Evolutionary conservation across 306 rosid species (phyloP), one percentile per base, ranked within the genome.

Genomic region (Trifolium subterraneum): DNA sequence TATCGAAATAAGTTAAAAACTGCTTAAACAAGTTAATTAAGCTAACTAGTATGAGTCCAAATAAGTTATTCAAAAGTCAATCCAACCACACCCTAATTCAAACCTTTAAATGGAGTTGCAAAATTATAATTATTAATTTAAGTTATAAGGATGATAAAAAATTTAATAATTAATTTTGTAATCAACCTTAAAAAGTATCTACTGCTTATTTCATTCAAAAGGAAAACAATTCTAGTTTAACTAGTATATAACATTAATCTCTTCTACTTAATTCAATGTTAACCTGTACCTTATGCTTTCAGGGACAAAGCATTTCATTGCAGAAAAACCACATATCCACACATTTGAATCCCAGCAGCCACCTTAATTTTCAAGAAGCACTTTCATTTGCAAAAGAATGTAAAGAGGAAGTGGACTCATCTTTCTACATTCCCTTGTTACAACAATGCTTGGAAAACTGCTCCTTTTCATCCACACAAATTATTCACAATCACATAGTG

Each of bases 401-500:
- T 29, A 66, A 71, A 20, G 51, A 51, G 71, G 38, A 51, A 61
- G 54, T 81, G 63, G 86, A 87, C 9, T 78, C 88, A 18, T 81
- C 88, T 60, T 69, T 72, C 73, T 93, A 89, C 59, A 59, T 56
- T 64, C 85, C 89, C 50, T 72, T 93, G 39, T 82, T 91, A 86
- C 89, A 91, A 82, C 70, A 83, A 68, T 91, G 98, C 76, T 69
- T 88, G 42, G 83, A 88, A 16, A 76, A 38, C 7, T 60, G 70
- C 29, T 88, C 90, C 20, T 58, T 80, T 73, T 62, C 80, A 8
- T 79, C 61, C 14, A 84, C 94, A 13, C 72, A 84, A 50, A 45
- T 72, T 39, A 75, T 93, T 73, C 96, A 93, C 68, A 87, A 88
- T 38, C 96, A 89, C 78, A 83, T 86, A 73, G 44, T 88, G 36